Conservation (phyloP, 1,284 basidiomycete genomes). For the Heimioporus punctisporus region DNA sequence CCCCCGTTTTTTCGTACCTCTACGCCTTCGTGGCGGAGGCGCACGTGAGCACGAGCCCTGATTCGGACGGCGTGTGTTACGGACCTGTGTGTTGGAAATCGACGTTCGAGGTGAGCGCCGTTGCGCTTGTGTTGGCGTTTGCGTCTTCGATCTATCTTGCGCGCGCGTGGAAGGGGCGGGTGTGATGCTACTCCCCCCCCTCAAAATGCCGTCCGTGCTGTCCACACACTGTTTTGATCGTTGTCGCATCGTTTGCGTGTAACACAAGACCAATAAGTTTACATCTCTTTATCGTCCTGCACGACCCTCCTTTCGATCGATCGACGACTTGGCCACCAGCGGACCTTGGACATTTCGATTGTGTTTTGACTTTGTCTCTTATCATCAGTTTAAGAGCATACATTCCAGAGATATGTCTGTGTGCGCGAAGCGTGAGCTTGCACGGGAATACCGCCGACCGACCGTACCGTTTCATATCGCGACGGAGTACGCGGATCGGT, state of each 20-base stretch:
- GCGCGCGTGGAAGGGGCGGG: slow-evolving; percentile 58
- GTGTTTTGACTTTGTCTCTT: too few species aligned
- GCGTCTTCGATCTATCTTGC: slow-evolving; percentile 51
- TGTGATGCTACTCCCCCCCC: slow-evolving; percentile 38
- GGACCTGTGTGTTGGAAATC: slow-evolving; percentile 64
- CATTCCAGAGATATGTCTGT: not conserved
- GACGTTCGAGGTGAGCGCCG: slow-evolving; percentile 60
- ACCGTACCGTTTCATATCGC: not conserved
- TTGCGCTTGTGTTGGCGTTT: slow-evolving; percentile 45
- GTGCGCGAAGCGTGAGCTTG: slow-evolving; percentile 1
- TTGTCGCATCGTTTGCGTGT: too few species aligned
- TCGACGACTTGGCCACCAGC: too few species aligned
- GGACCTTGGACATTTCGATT: too few species aligned
- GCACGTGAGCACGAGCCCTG: slow-evolving; percentile 41
- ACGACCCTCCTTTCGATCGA: too few species aligned
- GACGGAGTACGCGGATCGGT: not conserved
- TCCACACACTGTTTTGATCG: too few species aligned
- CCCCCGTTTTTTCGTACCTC: slow-evolving; percentile 72
- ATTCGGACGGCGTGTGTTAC: slow-evolving; percentile 46
- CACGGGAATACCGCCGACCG: slow-evolving; percentile 3
- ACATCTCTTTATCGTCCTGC: too few species aligned
- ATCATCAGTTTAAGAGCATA: not conserved
- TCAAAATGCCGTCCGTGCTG: too few species aligned
- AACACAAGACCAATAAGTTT: too few species aligned
- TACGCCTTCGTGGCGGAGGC: slow-evolving; percentile 67